Evolutionary conservation across 331 rosid genomes (phyloP), one percentile per base, ranked within the genome.

Genomic region (Rhamnella rubrinervis): DNA sequence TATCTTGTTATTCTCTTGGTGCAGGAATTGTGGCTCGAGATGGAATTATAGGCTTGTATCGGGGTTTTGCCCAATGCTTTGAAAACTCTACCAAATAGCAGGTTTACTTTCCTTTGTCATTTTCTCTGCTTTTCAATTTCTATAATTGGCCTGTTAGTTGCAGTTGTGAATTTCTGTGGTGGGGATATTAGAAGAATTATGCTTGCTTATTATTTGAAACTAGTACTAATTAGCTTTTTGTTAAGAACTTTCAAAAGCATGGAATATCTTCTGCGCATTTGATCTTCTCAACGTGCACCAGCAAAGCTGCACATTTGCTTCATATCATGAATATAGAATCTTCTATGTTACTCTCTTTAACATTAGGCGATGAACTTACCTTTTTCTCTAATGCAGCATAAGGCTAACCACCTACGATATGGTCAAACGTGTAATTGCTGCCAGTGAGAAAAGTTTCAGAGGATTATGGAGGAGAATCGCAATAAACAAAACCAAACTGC

Each of bases 61-160:
- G 98, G 53, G 97, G 98, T n/a, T 93, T 68, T 93, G 67, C 89
- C 98, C 35, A 90, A 90, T 77, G 98, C 89, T 67, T 82, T 93
- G 59, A 93, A 93, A 74, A 90, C 76, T 74, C 82, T 90, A 57
- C 97, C 97, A 63, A 90, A 74, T 70, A 93, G 97, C 92, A 93
- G 98, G 97, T 93, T 72, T 61, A 57, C 31, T 35, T 49, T 56
- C 78, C 38, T 44, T 8, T 16, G 49, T 20, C 18, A 16, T 26
- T 60, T 62, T 49, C 15, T 17, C 53, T 10, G 12, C 16, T 21
- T 49, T 60, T 8, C 6, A 71, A 51, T 60, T 65, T 44, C 6
- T 20, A 18, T 4, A 11, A 21, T 16, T 66, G 55, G 17, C 1
- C 51, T 6, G 16, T 7, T 23, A 47, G 21, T 40, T 61, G 53